Conservation (phyloP, 2,329 filamentous ascomycete genomes). For the Alternaria sp. region DNA sequence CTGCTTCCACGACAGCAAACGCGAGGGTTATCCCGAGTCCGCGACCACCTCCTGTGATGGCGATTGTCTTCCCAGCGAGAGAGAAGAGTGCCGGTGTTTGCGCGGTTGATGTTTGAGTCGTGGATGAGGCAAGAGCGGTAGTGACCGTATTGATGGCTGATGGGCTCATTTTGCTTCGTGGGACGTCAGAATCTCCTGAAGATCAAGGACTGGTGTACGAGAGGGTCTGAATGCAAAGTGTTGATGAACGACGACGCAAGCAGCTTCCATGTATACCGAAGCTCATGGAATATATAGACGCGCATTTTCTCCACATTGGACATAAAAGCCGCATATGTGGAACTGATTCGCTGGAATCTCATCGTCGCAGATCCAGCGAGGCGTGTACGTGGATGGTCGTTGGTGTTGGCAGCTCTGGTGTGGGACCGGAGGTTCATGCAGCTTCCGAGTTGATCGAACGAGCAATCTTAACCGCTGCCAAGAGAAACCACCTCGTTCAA, state of each 20-base stretch:
- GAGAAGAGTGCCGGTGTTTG: constrained; percentile 11
- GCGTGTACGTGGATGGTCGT: not conserved
- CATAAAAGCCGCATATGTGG: not conserved
- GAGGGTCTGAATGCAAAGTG: not conserved
- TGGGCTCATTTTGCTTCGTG: not conserved
- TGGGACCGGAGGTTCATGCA: not conserved
- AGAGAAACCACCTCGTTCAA: not conserved
- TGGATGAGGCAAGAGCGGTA: not conserved
- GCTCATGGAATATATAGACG: not conserved
- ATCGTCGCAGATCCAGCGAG: not conserved
- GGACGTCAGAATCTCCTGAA: not conserved
- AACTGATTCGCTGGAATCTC: not conserved
- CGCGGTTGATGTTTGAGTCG: not conserved
- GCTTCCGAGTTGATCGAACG: not conserved
- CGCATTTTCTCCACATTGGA: not conserved
- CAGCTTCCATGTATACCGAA: not conserved
- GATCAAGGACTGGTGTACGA: not conserved
- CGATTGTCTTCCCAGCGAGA: constrained; percentile 46
- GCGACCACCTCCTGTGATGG: constrained; percentile 60
- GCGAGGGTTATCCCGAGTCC: constrained; percentile 60
- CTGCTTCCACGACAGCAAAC: constrained; percentile 57
- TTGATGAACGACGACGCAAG: not conserved
- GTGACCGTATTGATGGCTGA: not conserved
- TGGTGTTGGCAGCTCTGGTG: not conserved
- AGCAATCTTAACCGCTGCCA: constrained; percentile 2